Conservation (phyloP, 495 filamentous ascomycete species). For the Penicillium cosmopolitanum region DNA sequence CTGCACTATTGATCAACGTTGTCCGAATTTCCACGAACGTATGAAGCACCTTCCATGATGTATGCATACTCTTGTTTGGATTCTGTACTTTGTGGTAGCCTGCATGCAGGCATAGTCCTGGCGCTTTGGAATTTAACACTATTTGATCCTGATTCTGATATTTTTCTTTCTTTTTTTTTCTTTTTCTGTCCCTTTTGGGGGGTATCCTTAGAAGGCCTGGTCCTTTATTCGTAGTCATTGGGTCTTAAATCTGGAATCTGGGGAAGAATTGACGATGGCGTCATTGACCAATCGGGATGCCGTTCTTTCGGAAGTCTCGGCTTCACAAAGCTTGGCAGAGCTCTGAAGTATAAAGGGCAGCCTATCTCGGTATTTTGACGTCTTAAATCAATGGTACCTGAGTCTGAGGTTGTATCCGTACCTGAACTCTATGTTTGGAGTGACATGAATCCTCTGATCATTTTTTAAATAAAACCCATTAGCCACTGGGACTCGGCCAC, state of each 20-base stretch:
- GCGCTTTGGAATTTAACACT: constrained; percentile 17
- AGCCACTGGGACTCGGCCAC: too few species aligned
- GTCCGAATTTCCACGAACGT: constrained; percentile 37
- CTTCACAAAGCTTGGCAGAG: constrained; percentile 7
- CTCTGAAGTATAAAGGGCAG: constrained; percentile 13
- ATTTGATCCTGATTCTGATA: constrained; percentile 1
- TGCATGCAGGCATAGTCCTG: constrained; percentile 18
- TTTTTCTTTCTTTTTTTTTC: not conserved
- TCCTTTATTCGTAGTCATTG: too few species aligned
- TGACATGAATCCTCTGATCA: too few species aligned
- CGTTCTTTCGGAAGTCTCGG: constrained; percentile 12
- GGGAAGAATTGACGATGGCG: not conserved
- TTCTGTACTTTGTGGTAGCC: constrained; percentile 25
- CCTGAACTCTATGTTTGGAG: not conserved
- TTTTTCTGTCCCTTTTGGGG: not conserved
- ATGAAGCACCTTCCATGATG: constrained; percentile 42
- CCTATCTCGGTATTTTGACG: not conserved
- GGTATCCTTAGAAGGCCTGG: too few species aligned
- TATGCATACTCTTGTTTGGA: constrained; percentile 39
- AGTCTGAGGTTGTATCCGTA: not conserved
- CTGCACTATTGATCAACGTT: constrained; percentile 27
- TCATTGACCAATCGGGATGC: constrained; percentile 19
- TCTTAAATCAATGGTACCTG: not conserved
- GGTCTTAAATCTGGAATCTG: too few species aligned
- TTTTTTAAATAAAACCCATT: too few species aligned